phyloP scores from a whole-genome alignment of 192 early-diverging fungal genomes.

The Chytriomyces hyalinus region DNA sequence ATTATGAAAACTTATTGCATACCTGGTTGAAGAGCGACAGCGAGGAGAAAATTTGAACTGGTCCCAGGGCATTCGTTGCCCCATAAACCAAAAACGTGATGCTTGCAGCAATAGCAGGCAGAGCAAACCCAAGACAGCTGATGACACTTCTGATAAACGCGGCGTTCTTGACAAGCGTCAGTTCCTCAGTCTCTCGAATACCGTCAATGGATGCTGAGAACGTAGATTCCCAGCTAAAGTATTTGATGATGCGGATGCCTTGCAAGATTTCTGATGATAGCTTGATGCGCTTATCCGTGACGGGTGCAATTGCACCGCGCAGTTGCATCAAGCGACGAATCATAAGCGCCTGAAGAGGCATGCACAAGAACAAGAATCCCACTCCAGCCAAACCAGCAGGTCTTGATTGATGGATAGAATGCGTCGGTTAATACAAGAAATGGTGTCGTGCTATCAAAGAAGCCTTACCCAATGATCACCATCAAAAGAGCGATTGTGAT shows the following conservation, averaged over 20 bases:
- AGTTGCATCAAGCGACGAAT: slow-evolving; percentile 42
- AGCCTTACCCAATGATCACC: slow-evolving; percentile 22
- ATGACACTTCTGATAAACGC: slow-evolving; percentile 18
- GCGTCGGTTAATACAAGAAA: not conserved
- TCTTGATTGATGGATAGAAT: not conserved
- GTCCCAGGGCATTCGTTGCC: not conserved
- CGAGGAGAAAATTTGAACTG: slow-evolving; percentile 51
- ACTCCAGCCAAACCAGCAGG: slow-evolving; percentile 54
- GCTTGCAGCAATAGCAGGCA: slow-evolving; percentile 50
- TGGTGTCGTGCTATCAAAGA: not conserved
- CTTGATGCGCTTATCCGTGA: slow-evolving; percentile 78
- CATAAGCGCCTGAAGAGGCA: slow-evolving; percentile 52
- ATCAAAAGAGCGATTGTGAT: slow-evolving; percentile 19
- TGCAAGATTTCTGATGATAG: slow-evolving; percentile 69
- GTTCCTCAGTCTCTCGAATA: slow-evolving; percentile 51
- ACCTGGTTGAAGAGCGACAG: slow-evolving; percentile 48
- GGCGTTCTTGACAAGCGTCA: slow-evolving; percentile 10
- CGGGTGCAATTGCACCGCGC: slow-evolving; percentile 48
- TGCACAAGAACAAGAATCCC: slow-evolving; percentile 45
- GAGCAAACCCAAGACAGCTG: slow-evolving; percentile 46
- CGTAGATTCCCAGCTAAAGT: slow-evolving; percentile 70
- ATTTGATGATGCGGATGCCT: slow-evolving; percentile 81
- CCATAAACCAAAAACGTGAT: slow-evolving; percentile 56
- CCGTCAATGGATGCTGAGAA: slow-evolving; percentile 68
- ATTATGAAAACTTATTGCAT: not conserved